Percentiles rank a stretch among this genome's conserved stretches.
Evolutionary conservation across 148 eudicot genomes (phyloP).

Genomic region (Simmondsia chinensis): DNA sequence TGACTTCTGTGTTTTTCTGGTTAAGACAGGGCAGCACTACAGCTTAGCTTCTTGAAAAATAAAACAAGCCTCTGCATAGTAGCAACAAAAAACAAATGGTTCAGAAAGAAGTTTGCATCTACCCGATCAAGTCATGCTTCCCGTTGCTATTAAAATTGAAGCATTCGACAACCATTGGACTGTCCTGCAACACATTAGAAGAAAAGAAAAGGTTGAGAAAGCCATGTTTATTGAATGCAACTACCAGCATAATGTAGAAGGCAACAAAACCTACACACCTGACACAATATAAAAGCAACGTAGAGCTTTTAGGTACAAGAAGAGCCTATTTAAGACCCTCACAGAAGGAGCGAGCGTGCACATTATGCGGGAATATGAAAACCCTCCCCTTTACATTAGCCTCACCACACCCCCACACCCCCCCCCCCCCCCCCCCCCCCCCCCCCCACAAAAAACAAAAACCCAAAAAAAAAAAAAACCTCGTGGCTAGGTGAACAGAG

Average conservation of each 20-base stretch:
- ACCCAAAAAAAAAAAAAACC: too few species aligned
- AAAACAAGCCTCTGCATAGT: too few species aligned
- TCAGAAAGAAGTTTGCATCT: constrained; percentile 11
- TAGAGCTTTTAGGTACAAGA: background rate
- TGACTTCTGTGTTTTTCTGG: constrained; percentile 72
- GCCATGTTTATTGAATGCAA: constrained; percentile 1
- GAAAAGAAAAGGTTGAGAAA: constrained; percentile 4
- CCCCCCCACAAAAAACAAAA: too few species aligned
- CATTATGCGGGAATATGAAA: too few species aligned
- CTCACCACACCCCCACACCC: too few species aligned
- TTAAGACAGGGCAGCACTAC: constrained; percentile 5
- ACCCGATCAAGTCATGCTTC: constrained; percentile 91
- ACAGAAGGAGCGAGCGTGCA: too few species aligned
- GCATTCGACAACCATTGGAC: constrained; percentile 75
- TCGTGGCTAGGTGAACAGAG: too few species aligned
- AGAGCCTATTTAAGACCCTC: background rate
- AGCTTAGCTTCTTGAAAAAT: too few species aligned
- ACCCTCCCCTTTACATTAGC: too few species aligned
- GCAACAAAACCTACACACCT: background rate
- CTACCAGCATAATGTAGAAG: background rate
- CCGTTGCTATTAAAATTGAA: constrained; percentile 87
- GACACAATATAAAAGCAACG: background rate
- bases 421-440: too few species aligned
- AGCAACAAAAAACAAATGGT: constrained; percentile 9
- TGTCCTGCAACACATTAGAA: constrained; percentile 60